Evolutionary conservation across 2,329 filamentous ascomycete genomes (phyloP).

Genomic region (Pyricularia sp.): DNA sequence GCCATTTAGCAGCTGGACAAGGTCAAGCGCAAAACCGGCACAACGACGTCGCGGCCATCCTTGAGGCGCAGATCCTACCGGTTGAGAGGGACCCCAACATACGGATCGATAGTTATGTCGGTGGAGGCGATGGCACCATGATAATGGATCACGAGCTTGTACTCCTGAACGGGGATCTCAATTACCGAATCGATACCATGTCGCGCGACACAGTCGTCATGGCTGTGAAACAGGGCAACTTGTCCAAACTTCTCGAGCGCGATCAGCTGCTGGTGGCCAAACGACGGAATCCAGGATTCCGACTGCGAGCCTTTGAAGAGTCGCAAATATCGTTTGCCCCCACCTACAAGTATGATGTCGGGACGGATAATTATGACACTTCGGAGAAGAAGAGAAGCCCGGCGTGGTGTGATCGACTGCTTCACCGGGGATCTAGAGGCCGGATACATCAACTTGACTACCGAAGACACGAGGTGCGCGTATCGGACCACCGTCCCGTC

Average conservation of each 20-base stretch:
- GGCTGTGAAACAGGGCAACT: constrained; percentile 71
- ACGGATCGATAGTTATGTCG: constrained; percentile 70
- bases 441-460: constrained; percentile 85
- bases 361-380: constrained; percentile 86
- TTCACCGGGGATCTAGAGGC: constrained; percentile 69
- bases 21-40: constrained; percentile 84
- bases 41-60: constrained; percentile 82
- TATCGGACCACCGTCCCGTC: constrained; percentile 89
- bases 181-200: constrained; percentile 98
- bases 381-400: constrained; percentile 91
- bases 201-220: constrained; percentile 86
- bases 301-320: constrained; percentile 84
- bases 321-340: constrained; percentile 84
- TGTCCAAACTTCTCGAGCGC: constrained; percentile 78
- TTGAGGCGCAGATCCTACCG: constrained; percentile 71
- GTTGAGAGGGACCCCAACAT: constrained; percentile 56
- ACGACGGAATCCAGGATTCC: constrained; percentile 82
- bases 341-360: constrained; percentile 98
- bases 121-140: constrained; percentile 91
- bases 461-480: constrained; percentile 75
- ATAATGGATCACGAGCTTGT: constrained; percentile 97
- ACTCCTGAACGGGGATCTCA: constrained; percentile 89
- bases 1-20: constrained; percentile 91
- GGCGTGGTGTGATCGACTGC: constrained; percentile 89
- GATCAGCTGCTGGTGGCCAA: constrained; percentile 87